A percentile compares a stretch with the other conserved stretches of the same genome.
Conservation (phyloP, 306 rosid species). For the Pterocarpus macrocarpus region DNA sequence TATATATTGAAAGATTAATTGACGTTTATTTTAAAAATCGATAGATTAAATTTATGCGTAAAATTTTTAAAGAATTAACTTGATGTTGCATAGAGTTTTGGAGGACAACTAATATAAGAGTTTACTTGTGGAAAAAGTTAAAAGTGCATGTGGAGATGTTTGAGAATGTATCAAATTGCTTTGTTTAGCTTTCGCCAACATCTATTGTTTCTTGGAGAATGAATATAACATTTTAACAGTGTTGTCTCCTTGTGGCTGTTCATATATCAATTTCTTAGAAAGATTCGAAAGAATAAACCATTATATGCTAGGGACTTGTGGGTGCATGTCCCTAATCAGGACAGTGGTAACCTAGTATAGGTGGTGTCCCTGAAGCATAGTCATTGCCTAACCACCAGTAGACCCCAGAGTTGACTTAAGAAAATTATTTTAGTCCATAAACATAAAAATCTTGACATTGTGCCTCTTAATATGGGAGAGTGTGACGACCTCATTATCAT, state of each 20-base stretch:
- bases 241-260: constrained; percentile 18
- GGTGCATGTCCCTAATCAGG: constrained; percentile 10
- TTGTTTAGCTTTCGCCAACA: background rate
- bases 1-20: too few relatives aligned
- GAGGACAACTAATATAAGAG: too few relatives aligned
- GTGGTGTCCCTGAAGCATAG: constrained; percentile 44
- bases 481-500: constrained; percentile 4
- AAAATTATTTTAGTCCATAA: constrained; percentile 49
- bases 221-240: background rate
- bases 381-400: constrained; percentile 54
- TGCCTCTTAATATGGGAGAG: constrained; percentile 44
- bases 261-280: background rate
- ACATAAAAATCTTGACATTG: constrained; percentile 46
- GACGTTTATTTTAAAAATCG: too few relatives aligned
- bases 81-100: too few relatives aligned
- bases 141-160: too few relatives aligned
- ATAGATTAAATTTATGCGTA: too few relatives aligned
- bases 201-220: background rate
- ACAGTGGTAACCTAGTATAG: constrained; percentile 48
- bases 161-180: background rate
- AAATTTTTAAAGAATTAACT: too few relatives aligned
- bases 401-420: constrained; percentile 56
- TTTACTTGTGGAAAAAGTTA: too few relatives aligned
- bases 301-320: background rate
- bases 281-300: background rate